Percentiles rank a stretch among this genome's conserved stretches.
Evolutionary conservation across 2,329 filamentous ascomycete species (phyloP).

Genomic region (Thyridium curvatum): DNA sequence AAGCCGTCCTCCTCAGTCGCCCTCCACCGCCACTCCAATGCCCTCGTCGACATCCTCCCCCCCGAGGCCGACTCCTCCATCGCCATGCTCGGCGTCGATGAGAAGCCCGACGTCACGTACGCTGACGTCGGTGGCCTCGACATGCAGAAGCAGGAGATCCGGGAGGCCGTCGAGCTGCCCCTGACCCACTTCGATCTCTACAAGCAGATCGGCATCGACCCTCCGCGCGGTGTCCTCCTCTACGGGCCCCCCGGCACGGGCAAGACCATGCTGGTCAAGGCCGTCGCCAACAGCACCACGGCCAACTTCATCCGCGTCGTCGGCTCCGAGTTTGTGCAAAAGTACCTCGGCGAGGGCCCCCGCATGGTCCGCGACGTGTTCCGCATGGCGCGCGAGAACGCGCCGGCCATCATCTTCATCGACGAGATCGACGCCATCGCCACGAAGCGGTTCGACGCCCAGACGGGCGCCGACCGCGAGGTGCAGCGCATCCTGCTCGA

Average conservation of each 20-base stretch:
- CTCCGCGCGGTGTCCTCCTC: conserved; percentile 88
- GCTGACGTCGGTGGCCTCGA: conserved; percentile 95
- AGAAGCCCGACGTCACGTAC: conserved; percentile 98
- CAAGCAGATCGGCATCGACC: conserved; percentile 98
- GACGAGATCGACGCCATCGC: conserved; percentile 99
- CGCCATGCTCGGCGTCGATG: conserved; percentile 91
- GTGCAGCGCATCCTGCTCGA: conserved; percentile 98
- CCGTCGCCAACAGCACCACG: conserved; percentile 95
- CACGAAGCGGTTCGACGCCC: conserved; percentile 97
- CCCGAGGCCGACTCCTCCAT: conserved; percentile 98
- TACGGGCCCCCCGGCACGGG: conserved; percentile 95
- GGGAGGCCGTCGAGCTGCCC: conserved; percentile 93
- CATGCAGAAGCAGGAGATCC: conserved; percentile 99
- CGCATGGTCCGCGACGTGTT: conserved; percentile 99
- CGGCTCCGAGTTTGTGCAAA: conserved; percentile 97
- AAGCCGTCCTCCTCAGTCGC: conserved; percentile 98
- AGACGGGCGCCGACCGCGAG: conserved; percentile 95
- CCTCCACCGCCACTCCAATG: conserved; percentile 96
- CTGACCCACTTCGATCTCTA: conserved; percentile 98
- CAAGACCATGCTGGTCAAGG: conserved; percentile 97
- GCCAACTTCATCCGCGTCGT: conserved; percentile 98
- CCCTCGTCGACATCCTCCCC: conserved; percentile 96
- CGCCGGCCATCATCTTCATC: conserved; percentile 98
- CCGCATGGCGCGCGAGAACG: conserved; percentile 97
- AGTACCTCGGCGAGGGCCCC: conserved; percentile 95